Evolutionary conservation across 1,284 basidiomycete genomes (phyloP), one percentile per base, ranked within the genome.

Genomic region (Ustilago bromivora): DNA sequence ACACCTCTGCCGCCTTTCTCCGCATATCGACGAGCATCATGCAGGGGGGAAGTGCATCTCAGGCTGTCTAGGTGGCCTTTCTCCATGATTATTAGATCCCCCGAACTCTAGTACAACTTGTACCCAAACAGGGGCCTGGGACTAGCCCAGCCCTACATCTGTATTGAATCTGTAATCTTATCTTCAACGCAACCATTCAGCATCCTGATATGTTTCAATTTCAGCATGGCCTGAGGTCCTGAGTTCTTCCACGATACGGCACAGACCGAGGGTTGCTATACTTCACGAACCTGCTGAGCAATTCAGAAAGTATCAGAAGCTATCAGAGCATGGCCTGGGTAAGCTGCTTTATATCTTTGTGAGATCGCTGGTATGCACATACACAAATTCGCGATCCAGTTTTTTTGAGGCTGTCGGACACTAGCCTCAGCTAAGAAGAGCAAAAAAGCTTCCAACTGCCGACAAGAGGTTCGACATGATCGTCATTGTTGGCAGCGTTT

Each of bases 341-440:
- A 19, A 19, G 7, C n/a, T 15, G 9, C 6, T 5, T 19, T 19
- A 28, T 9, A 46, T 8, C 17, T 5, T 8, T 35, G 35, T 56
- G 10, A 38, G 36, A 28, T 57, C 56, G 56, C n/a, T 8, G 17
- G 11, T 3, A 19, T n/a, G 43, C 43, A 46, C 43, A 46, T 9
- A 46, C n/a, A 6, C n/a, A 46, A 40, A 57, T 23, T 41, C n/a
- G 13, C 3, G 15, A 7, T 10, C 19, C 8, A 13, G 19, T 5
- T 11, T 40, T 54, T 58, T 41, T 35, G 53, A 57, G 63, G 63
- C 57, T 59, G 40, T 66, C 63, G 63, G 61, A n/a, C 15, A 13
- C 7, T 32, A 19, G 49, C 49, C 31, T 51, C 8, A 31, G 40
- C 23, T 46, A 28, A 41, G 54, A 36, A 40, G 41, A 59, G 40